Conservation (phyloP, 164 flowering plant genomes). For the Macadamia tetraphylla region DNA sequence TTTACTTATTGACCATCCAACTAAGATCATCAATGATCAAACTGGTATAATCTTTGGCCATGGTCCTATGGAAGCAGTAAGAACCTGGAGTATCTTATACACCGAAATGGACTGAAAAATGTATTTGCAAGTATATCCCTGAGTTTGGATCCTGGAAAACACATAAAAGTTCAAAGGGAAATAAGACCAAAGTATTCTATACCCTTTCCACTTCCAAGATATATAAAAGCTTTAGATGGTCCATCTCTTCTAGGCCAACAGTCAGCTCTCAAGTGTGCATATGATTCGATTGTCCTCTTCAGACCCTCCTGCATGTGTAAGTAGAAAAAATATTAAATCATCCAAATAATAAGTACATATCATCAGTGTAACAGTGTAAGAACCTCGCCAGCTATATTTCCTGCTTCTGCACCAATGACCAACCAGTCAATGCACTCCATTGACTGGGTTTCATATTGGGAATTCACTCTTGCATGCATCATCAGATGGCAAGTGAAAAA, state of each 20-base stretch:
- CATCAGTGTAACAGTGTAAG: not conserved
- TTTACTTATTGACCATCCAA: not conserved
- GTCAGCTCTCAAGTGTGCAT: conserved; percentile 67
- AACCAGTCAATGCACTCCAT: not conserved
- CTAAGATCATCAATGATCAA: not conserved
- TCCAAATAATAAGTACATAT: not conserved
- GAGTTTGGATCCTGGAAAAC: not conserved
- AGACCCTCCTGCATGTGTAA: conserved; percentile 65
- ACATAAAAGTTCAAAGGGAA: not conserved
- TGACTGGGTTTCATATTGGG: not conserved
- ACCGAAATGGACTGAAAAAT: no score
- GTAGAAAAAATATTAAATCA: conserved; percentile 8
- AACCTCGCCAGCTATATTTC: not conserved
- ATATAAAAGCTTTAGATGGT: conserved; percentile 67
- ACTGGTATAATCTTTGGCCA: not conserved
- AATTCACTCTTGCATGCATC: not conserved
- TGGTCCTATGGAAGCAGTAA: not conserved
- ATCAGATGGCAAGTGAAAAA: not conserved
- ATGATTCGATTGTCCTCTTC: conserved; percentile 71
- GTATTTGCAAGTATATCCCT: no score
- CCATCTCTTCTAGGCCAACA: conserved; percentile 46
- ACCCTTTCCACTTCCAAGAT: conserved; percentile 83
- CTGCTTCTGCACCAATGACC: not conserved
- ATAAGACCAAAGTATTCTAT: conserved; percentile 10
- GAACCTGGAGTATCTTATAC: not conserved